Evolutionary conservation across 345 rosid genomes (phyloP).

Genomic region (Citrus sinensis): DNA sequence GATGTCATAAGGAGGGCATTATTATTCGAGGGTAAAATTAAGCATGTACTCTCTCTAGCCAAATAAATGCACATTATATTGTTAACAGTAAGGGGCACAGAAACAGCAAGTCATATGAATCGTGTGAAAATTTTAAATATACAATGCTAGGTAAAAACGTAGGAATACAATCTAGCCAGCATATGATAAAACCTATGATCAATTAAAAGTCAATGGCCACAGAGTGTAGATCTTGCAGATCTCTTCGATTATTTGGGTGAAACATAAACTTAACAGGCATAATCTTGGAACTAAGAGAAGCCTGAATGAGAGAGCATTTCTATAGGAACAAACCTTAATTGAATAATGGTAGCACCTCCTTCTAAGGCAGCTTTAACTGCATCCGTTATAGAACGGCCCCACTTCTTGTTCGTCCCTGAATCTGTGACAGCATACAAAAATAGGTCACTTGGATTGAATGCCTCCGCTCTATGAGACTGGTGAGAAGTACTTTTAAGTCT

Average conservation of each 20-base stretch:
- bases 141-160: not conserved
- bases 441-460: slow-evolving; percentile 59
- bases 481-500: slow-evolving; percentile 44
- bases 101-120: not conserved
- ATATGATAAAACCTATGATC: not conserved
- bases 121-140: not conserved
- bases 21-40: not conserved
- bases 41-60: too few species aligned
- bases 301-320: not conserved
- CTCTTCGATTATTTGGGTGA: not conserved
- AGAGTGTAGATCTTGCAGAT: not conserved
- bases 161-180: not conserved
- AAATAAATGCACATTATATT: not conserved
- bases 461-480: slow-evolving; percentile 23
- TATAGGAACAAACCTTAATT: slow-evolving; percentile 58
- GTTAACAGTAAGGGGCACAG: not conserved
- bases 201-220: not conserved
- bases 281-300: not conserved
- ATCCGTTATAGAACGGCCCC: slow-evolving; percentile 63
- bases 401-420: slow-evolving; percentile 72
- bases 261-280: not conserved
- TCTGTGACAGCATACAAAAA: slow-evolving; percentile 91
- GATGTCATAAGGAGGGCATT: too few species aligned
- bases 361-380: slow-evolving; percentile 74
- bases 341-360: slow-evolving; percentile 92